Conservation (phyloP, 169 alveolate genomes). For the Eimeria acervulina region DNA sequence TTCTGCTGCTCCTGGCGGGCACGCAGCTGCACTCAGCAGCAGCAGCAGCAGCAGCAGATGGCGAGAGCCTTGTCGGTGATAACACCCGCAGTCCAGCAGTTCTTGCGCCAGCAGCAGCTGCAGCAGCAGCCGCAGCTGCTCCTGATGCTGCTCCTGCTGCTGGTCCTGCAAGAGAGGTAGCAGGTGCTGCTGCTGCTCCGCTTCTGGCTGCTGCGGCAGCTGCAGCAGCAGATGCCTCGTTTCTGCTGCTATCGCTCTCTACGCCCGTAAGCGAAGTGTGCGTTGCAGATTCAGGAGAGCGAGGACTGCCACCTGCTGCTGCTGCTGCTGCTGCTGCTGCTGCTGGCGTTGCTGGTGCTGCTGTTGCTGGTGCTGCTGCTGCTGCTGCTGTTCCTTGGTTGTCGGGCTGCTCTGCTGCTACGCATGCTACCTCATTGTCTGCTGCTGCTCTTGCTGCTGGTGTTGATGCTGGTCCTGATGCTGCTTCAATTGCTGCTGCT, state of each 20-base stretch:
- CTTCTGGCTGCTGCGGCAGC: background rate
- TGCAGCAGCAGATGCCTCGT: background rate
- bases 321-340: too few species aligned
- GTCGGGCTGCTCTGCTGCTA: background rate
- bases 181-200: constrained; percentile 16
- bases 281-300: too few species aligned
- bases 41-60: constrained; percentile 14
- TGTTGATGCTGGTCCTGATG: background rate
- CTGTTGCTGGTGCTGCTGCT: constrained; percentile 25
- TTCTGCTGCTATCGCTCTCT: too few species aligned
- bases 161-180: background rate
- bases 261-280: too few species aligned
- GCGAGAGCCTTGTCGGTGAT: too few species aligned
- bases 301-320: too few species aligned
- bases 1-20: background rate
- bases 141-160: constrained; percentile 46
- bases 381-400: background rate
- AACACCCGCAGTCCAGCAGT: too few species aligned
- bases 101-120: too few species aligned
- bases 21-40: background rate
- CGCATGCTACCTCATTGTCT: background rate
- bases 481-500: constrained; percentile 9
- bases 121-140: constrained; percentile 57
- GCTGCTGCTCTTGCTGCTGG: constrained; percentile 12
- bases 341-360: too few species aligned